Percentiles rank a stretch among this genome's conserved stretches.
These are phyloP conservation scores for Suhomyces pyralidae DNA, from an alignment of 805 yeast species.

Conservation along the genomic window DNA sequence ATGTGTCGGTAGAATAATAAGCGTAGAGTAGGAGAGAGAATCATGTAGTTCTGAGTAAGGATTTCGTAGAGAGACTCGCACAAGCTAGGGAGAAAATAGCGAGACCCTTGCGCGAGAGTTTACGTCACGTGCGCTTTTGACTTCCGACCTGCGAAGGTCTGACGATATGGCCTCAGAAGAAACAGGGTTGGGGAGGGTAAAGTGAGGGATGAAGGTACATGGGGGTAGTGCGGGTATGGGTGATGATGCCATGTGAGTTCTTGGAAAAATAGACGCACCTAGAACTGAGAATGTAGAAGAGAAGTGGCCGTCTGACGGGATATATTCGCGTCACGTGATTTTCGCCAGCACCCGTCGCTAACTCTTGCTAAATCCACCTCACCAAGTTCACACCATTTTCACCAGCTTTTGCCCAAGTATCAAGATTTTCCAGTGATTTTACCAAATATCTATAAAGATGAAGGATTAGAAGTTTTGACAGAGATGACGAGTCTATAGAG, in stretches of 20 bases:
- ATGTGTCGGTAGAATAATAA: conserved; percentile 9
- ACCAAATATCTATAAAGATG: too few relatives aligned
- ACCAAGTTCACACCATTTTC: too few relatives aligned
- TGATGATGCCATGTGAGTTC: neutral
- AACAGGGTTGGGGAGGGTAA: neutral
- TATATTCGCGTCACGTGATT: neutral
- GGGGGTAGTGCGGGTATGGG: neutral
- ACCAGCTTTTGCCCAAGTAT: too few relatives aligned
- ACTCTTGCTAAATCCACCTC: too few relatives aligned
- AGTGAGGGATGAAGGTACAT: neutral
- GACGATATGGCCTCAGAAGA: neutral
- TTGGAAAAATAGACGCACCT: neutral
- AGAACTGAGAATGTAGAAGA: neutral
- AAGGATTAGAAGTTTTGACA: too few relatives aligned
- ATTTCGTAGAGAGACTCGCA: too few relatives aligned
- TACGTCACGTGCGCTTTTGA: neutral
- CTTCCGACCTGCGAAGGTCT: neutral
- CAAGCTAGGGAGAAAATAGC: too few relatives aligned
- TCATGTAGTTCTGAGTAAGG: too few relatives aligned
- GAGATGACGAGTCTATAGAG: too few relatives aligned
- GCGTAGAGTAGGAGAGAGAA: too few relatives aligned
- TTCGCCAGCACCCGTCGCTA: too few relatives aligned
- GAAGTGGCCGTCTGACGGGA: neutral
- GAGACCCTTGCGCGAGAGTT: neutral
- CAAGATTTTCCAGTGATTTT: too few relatives aligned